Base-by-base conservation (phyloP, 2,329 filamentous ascomycete genomes). In the Colletotrichum brevisporum region DNA sequence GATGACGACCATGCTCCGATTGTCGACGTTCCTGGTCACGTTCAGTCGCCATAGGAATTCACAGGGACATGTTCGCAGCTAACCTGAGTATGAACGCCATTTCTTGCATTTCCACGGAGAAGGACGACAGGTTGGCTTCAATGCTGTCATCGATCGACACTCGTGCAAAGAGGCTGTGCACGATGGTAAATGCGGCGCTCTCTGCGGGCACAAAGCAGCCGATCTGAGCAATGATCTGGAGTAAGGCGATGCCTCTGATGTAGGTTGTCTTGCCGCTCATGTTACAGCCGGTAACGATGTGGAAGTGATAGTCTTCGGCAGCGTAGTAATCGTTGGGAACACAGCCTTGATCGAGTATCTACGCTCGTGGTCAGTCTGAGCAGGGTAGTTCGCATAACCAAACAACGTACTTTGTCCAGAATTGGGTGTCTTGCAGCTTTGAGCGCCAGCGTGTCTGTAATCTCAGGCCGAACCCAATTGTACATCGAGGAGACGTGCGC, bases 241-340 rank as follows among this genome's bases (percentile, higher is more conserved):
- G 89, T 39, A 99, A 83, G 0, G 95, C 93, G 26, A 97, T 85
- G 2, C 92, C 91, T 57, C 94, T 90, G 71, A 98, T 97, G 76
- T 98, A 98, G 0, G 95, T 99, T 72, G 93, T 97, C 78, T 98
- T 99, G 1, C 95, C 96, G 74, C 94, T 97, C 96, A 99, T 99
- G 75, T 99, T 99, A 78, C 94, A 97, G 4, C 96, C 95, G 0
- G 95, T 98, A 71, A 99, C 91, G 70, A 98, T 92, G 73, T 98
- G 95, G 75, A 98, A 97, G 1, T 95, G 90, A 43, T 90, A 90
- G 69, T 95, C 90, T 41, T 92, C 87, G 0, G 91, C 92, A 3
- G 94, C 92, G 75, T 95, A 98, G 31, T 95, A 93, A 75, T 98
- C 95, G 72, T 98, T 98, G 0, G 96, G 93, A 4, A 98, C 85